Evolutionary conservation across 2,329 filamentous ascomycete species (phyloP).

Genomic region (Claviceps digitariae): DNA sequence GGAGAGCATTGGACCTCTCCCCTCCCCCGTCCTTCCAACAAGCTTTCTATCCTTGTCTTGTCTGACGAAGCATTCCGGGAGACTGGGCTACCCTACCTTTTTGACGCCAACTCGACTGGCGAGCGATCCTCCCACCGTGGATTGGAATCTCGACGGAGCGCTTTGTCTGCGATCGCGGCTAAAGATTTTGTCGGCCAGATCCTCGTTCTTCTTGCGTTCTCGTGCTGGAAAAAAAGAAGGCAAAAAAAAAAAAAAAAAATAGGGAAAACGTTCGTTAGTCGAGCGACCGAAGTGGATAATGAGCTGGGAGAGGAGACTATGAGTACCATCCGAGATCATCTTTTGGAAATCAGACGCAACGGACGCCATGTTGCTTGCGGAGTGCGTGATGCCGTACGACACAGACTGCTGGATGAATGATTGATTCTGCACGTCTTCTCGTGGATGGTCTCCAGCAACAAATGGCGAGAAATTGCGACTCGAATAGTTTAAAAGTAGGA

Average conservation of each 20-base stretch:
- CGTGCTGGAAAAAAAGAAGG: constrained; percentile 37
- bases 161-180: constrained; percentile 45
- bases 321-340: constrained; percentile 39
- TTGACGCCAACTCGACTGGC: constrained; percentile 60
- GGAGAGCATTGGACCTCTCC: neutral
- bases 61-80: neutral
- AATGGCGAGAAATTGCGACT: no score
- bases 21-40: no score
- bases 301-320: neutral
- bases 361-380: constrained; percentile 23
- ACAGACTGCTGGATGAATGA: neutral
- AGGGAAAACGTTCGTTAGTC: neutral
- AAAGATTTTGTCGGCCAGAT: constrained; percentile 60
- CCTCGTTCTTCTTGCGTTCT: constrained; percentile 57
- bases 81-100: constrained; percentile 38
- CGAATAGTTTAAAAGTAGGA: no score
- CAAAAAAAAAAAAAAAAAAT: neutral
- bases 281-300: neutral
- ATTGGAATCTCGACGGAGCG: constrained; percentile 36
- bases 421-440: neutral
- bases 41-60: neutral
- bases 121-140: constrained; percentile 39
- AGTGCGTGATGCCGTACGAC: neutral
- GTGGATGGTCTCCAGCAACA: neutral
- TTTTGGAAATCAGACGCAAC: constrained; percentile 38